Percentiles rank a stretch among this genome's conserved stretches.
phyloP scores from a whole-genome alignment of 129 eudicot species.

The Centrapalus pauciflorus region DNA sequence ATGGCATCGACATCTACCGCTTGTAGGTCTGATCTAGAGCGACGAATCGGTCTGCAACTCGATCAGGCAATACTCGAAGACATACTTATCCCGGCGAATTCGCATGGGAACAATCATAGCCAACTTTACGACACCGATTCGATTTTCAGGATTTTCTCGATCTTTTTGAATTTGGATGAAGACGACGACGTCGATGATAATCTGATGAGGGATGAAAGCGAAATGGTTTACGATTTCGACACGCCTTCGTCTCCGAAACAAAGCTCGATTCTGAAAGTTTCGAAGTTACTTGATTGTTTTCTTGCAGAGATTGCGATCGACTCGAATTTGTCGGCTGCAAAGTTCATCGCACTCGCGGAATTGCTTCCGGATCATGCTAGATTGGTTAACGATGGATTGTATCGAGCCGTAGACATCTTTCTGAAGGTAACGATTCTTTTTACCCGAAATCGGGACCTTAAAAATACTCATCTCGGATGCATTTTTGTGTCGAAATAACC shows the following conservation, averaged over 20 bases:
- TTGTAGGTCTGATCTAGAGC: constrained; percentile 86
- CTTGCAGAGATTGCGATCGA: constrained; percentile 89
- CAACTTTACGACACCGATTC: constrained; percentile 78
- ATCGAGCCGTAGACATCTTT: constrained; percentile 90
- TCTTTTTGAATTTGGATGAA: constrained; percentile 87
- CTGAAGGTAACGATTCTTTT: constrained; percentile 67
- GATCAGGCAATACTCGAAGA: constrained; percentile 98
- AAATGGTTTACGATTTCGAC: constrained; percentile 81
- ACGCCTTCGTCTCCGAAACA: constrained; percentile 92
- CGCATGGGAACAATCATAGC: constrained; percentile 56
- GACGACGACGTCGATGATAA: constrained; percentile 77
- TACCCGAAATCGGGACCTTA: not conserved
- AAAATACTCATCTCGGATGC: not conserved
- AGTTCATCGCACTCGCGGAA: constrained; percentile 76
- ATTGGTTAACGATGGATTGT: constrained; percentile 71
- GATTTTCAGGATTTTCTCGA: constrained; percentile 75
- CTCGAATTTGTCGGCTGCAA: constrained; percentile 55
- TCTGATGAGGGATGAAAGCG: constrained; percentile 58
- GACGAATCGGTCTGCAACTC: constrained; percentile 85
- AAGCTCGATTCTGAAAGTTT: constrained; percentile 80
- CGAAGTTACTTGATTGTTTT: constrained; percentile 79
- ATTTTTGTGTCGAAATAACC: not conserved
- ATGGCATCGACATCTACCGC: constrained; percentile 66
- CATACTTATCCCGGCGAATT: constrained; percentile 66
- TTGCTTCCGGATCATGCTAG: constrained; percentile 95